Evolutionary conservation across 495 filamentous ascomycete genomes (phyloP), one percentile per base, ranked within the genome.

Genomic region (Aspergillus carlsbadensis): DNA sequence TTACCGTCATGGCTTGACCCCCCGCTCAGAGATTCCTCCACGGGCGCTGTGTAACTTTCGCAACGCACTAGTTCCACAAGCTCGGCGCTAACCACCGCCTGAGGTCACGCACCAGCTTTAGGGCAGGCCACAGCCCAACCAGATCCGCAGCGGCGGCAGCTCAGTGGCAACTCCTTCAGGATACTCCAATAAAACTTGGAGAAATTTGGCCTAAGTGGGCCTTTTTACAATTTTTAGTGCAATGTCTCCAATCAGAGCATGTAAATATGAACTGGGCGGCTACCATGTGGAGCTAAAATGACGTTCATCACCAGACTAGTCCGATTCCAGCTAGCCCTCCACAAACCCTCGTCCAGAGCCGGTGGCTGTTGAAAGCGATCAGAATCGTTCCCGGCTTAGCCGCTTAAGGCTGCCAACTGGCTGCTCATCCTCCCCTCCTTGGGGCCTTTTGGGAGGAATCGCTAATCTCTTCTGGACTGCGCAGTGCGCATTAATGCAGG

Each of bases 41-140:
- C 36, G 43, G 35, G n/a, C 20, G 53, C 33, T 37, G 34, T 52
- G 54, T 62, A 58, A 62, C 13, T 48, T 60, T 51, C 17, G 60
- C 49, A 55, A 58, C 24, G 15, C 29, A 21, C 53, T 58, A 43
- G 53, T 52, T 42, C 53, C 44, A 52, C 46, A 42, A 42, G 10
- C 52, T 61, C 55, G 39, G 55, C 62, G 53, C 62, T 64, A 65
- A 56, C 46, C 60, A 17, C 18, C 17, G 46, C 29, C 46, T 36
- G 31, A 35, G 65, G 67, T 70, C 69, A 74, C 65, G 68, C 69
- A 68, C 68, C 68, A 71, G 60, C 43, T 62, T 55, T 58, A 58
- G 48, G 54, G 59, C 52, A 56, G 47, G 11, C 50, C 22, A 47
- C 8, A 33, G 52, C 43, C 58, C 61, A 67, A 64, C 57, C 61